Evolutionary conservation across 83 land plant species (phyloP), one percentile per base, ranked within the genome.

Genomic region (Picea mariana): DNA sequence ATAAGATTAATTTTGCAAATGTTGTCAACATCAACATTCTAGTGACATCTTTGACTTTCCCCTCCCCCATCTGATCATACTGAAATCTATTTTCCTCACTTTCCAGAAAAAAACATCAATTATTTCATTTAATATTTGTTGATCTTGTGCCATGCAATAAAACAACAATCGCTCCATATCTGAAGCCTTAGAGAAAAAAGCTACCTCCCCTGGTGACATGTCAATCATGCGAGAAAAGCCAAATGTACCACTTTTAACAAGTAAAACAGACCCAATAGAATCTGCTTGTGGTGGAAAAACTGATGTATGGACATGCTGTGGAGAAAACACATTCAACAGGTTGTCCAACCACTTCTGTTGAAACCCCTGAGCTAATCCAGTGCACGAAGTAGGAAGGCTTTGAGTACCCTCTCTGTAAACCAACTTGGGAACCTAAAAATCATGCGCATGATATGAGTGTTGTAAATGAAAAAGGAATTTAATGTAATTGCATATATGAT

Each of bases 171-270:
- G 83, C 84, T 95, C 97, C 79, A 94, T 52, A 34, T 77, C 68
- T 72, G 94, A 88, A 83, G 90, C 73, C 31, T 82, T 94, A 18
- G 91, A 88, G 62, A 98, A n/a, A 82, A 89, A 96, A 27, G 90
- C 40, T 60, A 92, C 90, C 81, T 98, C 99, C 5, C 81, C 78
- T 34, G 99, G 89, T 77, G 97, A 94, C 38, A 94, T 69, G 88
- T 92, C 84, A 71, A 93, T 82, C 90, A 98, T 78, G 73, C 90
- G 92, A 15, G 94, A 87, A 87, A 98, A 98, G 26, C 95, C 98
- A 89, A 98, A 94, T 38, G 90, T 61, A 62, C 90, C 93, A 88
- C 93, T 92, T 20, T 38, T 75, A 68, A 80, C 62, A 18, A 64
- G 42, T 87, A 82, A 62, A 16, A 6, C 58, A 21, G 69, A 59